A percentile compares a stretch with the other conserved stretches of the same genome.
Conservation (phyloP, 2,329 filamentous ascomycete species). For the Clarireedia homoeocarpa region DNA sequence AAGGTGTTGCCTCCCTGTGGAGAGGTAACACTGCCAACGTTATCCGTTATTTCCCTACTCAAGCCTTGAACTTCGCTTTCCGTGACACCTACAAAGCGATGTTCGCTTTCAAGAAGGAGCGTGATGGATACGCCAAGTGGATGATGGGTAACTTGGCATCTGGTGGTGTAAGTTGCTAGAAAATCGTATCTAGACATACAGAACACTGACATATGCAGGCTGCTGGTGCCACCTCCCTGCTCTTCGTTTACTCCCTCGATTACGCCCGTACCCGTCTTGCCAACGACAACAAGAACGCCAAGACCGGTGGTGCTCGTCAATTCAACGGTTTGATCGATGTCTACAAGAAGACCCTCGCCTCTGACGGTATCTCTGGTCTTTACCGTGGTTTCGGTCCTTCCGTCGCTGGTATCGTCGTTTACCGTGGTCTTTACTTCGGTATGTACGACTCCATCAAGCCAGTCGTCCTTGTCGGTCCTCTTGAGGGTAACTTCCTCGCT, state of each 20-base stretch:
- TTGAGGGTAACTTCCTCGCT: constrained; percentile 98
- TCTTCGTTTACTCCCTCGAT: constrained; percentile 99
- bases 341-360: constrained; percentile 99
- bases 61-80: constrained; percentile 99
- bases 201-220: constrained; percentile 42
- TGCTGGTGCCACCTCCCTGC: constrained; percentile 98
- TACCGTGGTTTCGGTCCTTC: constrained; percentile 99
- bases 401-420: constrained; percentile 97
- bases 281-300: constrained; percentile 99
- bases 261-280: constrained; percentile 99
- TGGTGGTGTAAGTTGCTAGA: constrained; percentile 76
- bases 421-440: constrained; percentile 99
- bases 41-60: constrained; percentile 99
- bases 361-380: constrained; percentile 98
- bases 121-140: constrained; percentile 97
- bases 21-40: constrained; percentile 99
- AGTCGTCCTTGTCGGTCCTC: constrained; percentile 81
- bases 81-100: constrained; percentile 99
- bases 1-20: constrained; percentile 95
- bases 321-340: constrained; percentile 99
- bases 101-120: constrained; percentile 99
- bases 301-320: constrained; percentile 94
- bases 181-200: neutral
- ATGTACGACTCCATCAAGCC: constrained; percentile 99
- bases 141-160: constrained; percentile 99